Base-by-base conservation (phyloP, 306 rosid species). In the Vicia sativa region DNA sequence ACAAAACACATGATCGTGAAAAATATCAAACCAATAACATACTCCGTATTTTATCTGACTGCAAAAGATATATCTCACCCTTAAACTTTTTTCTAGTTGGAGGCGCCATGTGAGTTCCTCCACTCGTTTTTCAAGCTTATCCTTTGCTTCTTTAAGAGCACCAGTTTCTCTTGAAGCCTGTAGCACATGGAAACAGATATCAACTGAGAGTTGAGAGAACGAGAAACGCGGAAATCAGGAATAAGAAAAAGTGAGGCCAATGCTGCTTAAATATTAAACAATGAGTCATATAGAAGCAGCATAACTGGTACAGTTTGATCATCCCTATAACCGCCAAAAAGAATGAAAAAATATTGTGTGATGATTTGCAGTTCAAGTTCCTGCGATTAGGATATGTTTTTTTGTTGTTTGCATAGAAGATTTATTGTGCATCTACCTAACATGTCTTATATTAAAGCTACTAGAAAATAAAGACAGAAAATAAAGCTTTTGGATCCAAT, bases 31-130 rank as follows among this genome's bases (percentile, higher is more conserved):
- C 59, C 38, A 65, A 35, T 4, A 54, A 72, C 29, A 29, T 44
- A 58, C 57, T 35, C 56, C 35, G n/a, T 80, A 64, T 34, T 59
- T 46, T 65, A 65, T 78, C 14, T 19, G 68, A 48, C 34, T 46
- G 42, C 38, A 63, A 81, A 64, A 49, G 53, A 68, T 49, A 59
- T 49, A 70, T 58, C 77, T 79, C 83, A 91, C 97, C 87, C 95
- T 82, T 59, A 91, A 83, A 65, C 95, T 82, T 77, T 90, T 91
- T 70, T 91, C 97, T 74, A 91, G 75, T 67, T 91, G 97, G 74
- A 91, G 77, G 74, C 95, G 92, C 95, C 90, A 91, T 79, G 88
- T 86, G 77, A 91, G 89, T 72, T 91, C 97, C 81, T 88, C 97
- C 69, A 88, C 92, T 34, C 79, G 76, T 76, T 91, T 91, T 82